phyloP scores from a whole-genome alignment of 768 basidiomycete species.

The Crassisporium funariophilum region DNA sequence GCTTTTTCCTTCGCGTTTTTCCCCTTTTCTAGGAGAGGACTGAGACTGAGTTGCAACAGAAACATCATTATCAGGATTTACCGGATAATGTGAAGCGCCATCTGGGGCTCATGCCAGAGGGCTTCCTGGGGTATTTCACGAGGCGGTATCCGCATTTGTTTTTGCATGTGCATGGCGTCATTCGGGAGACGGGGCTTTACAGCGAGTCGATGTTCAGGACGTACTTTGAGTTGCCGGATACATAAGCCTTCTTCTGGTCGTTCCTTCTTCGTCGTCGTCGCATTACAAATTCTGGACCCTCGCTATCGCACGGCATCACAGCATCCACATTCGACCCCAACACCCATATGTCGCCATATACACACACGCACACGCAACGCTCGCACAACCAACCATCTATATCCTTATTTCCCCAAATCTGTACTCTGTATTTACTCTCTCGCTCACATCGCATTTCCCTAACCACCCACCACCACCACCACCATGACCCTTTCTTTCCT shows the following conservation, averaged over 20 bases:
- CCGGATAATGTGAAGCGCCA: constrained; percentile 89
- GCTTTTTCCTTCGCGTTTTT: constrained; percentile 17
- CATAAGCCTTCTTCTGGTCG: too few species aligned
- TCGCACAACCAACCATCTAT: background rate
- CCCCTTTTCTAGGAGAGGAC: background rate
- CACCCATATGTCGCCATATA: background rate
- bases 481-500: background rate
- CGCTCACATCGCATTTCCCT: too few species aligned
- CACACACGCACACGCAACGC: background rate
- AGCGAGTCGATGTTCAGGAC: constrained; percentile 88
- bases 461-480: too few species aligned
- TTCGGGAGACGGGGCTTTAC: constrained; percentile 69
- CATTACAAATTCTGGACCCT: too few species aligned
- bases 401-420: background rate
- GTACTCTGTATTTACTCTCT: background rate
- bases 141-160: constrained; percentile 89
- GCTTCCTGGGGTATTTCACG: constrained; percentile 93
- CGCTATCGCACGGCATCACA: too few species aligned
- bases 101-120: constrained; percentile 89
- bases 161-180: constrained; percentile 88
- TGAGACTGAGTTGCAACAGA: constrained; percentile 47
- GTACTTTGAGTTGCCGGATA: constrained; percentile 76
- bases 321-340: background rate
- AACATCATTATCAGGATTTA: constrained; percentile 97
- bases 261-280: too few species aligned